Evolutionary conservation across 202 grass and related monocot species (phyloP).

Genomic region (Schoenoplectus triqueter): DNA sequence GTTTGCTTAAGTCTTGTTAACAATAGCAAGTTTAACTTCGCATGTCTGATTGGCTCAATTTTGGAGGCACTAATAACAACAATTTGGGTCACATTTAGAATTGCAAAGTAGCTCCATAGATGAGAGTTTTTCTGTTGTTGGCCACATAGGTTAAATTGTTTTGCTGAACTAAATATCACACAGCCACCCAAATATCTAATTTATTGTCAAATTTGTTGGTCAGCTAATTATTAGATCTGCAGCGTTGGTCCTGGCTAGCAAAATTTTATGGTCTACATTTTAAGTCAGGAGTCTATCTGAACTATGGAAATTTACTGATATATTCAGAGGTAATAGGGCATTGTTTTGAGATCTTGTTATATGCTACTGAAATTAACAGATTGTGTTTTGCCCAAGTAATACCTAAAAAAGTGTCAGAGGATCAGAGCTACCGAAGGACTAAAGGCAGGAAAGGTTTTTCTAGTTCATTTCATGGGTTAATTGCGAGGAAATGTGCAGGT

Average conservation of each 20-base stretch:
- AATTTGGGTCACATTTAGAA: slow-evolving; percentile 7
- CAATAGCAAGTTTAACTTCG: slow-evolving; percentile 16
- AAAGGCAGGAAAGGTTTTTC: neutral
- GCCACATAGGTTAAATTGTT: neutral
- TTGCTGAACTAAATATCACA: neutral
- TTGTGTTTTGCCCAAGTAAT: neutral
- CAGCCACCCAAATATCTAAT: neutral
- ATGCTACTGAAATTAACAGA: neutral
- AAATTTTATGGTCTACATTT: neutral
- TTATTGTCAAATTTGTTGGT: neutral
- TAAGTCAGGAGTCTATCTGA: neutral
- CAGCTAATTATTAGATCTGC: neutral
- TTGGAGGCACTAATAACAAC: slow-evolving; percentile 2
- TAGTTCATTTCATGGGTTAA: neutral
- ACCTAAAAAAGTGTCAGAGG: neutral
- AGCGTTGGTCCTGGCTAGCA: neutral
- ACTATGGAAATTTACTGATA: slow-evolving; percentile 24
- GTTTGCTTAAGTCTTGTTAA: neutral
- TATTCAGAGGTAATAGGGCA: neutral
- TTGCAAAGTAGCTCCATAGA: neutral
- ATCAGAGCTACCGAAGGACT: neutral
- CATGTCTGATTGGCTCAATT: slow-evolving; percentile 1
- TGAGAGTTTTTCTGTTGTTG: neutral
- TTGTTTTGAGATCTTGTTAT: neutral
- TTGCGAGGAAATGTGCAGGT: neutral